Conservation (phyloP, 2,329 filamentous ascomycete species). For the Cercospora janseana region DNA sequence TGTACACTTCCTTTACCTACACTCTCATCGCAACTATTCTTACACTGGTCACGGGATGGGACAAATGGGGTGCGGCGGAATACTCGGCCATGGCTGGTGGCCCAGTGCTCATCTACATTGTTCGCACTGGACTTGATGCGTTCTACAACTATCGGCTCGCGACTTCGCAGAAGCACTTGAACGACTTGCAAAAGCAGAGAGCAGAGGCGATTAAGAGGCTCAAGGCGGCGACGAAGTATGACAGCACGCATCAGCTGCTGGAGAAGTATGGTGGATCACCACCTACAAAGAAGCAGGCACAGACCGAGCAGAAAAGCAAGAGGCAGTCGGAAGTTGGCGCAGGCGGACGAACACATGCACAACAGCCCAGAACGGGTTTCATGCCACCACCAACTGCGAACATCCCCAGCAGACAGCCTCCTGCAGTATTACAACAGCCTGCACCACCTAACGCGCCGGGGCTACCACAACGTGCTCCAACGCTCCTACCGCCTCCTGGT, state of each 20-base stretch:
- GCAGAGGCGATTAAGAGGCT: constrained; percentile 88
- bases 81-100: constrained; percentile 75
- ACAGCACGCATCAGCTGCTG: constrained; percentile 86
- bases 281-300: constrained; percentile 32
- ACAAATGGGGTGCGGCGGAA: constrained; percentile 72
- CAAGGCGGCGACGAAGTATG: constrained; percentile 92
- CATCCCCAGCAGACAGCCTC: constrained; percentile 47
- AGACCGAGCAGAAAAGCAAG: constrained; percentile 40
- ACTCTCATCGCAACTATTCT: constrained; percentile 81
- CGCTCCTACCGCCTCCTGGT: constrained; percentile 16
- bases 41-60: constrained; percentile 78
- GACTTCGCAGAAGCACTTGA: constrained; percentile 65
- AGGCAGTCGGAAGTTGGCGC: constrained; percentile 26
- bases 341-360: constrained; percentile 27
- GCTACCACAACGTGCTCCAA: constrained; percentile 4
- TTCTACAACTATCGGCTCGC: constrained; percentile 82
- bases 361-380: constrained; percentile 55
- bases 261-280: constrained; percentile 85
- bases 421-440: constrained; percentile 10
- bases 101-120: constrained; percentile 69
- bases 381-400: constrained; percentile 65
- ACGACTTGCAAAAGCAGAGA: constrained; percentile 73
- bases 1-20: constrained; percentile 89
- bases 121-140: constrained; percentile 63
- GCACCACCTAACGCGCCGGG: constrained; percentile 16